Base-by-base conservation (phyloP, 2,329 filamentous ascomycete species). In the Rutstroemia sp. region DNA sequence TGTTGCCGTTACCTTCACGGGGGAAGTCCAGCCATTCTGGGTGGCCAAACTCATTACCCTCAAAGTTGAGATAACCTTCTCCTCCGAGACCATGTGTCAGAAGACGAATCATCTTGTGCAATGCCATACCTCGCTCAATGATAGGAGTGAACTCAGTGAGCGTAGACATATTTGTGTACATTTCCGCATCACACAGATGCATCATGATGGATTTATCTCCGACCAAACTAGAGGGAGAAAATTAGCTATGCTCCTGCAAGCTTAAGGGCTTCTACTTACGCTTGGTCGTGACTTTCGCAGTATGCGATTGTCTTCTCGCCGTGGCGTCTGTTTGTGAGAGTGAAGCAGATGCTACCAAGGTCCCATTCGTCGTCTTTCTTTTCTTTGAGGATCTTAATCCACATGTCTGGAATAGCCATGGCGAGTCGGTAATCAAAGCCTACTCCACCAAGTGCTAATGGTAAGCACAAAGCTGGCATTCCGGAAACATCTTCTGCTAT, bases 21-120 rank as follows among this genome's bases (percentile, higher is more conserved):
- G 94, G 94, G 73, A 99, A 99, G 72, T 99, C 94, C 40, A 99
- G 87, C 94, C 94, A 99, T 73, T 99, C 94, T 0, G 94, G 94
- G 70, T 99, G 94, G 0, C 94, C 94, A 68, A 99, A 99, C 73
- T 99, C 94, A 72, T 99, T 99, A 59, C 94, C 94, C 74, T 96
- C 92, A 66, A 99, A 99, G 76, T 97, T 99, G 53, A 99, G 87
- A 69, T 96, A 99, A 40, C 92, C 94, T 73, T 99, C 94, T 55
- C 94, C 94, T 58, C 94, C 94, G 16, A 99, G 81, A 44, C 80
- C 82, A 70, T 99, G 92, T 1, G 94, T 97, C 61, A 99, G 76
- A 16, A 99, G 82, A 14, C 94, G 88, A 67, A 99, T 96, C 87
- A 99, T 87, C 77, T 99, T 99, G 80, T 99, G 94, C 39, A 99